Evolutionary conservation across 2,329 filamentous ascomycete species (phyloP), one percentile per base, ranked within the genome.

Genomic region (Alternaria infectoria): DNA sequence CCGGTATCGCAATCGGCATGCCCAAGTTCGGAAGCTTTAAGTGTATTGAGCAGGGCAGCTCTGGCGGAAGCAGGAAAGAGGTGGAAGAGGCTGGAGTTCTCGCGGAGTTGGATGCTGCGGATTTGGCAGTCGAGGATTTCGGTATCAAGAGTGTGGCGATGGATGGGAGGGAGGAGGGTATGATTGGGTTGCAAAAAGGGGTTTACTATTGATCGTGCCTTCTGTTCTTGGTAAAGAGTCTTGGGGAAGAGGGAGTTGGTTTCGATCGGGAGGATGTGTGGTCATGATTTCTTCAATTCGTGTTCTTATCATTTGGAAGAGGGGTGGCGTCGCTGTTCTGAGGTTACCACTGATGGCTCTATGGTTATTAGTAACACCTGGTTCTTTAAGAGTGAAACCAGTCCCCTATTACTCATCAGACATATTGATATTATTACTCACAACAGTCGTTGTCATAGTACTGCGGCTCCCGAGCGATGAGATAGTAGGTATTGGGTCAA

Each of bases 111-210:
- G 51, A 75, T 15, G 70, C 73, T 13, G 73, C 70, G 9, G 74
- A 75, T 15, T 66, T 73, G 10, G 74, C 70, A 3, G 69, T 75
- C 54, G 28, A 57, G 59, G 68, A 73, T 28, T 58, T 62, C 9
- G 59, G 70, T 51, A 65, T 68, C 11, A 56, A 77, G 49, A 40
- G 67, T 57, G 61, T 68, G 5, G 61, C 70, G 52, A 55, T 74
- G 12, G 56, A 65, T 25, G 61, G 62, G 15, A 77, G 77, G 69
- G 72, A 75, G 61, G 57, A 76, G 17, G 76, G 76, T 0, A 54
- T 79, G 68, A 78, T 79, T 57, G 76, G 75, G 21, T 58, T 77
- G 64, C 71, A 75, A 62, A 77, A 78, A 58, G 63, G 64, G 12
- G 54, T 69, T 47, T 77, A 76, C 47, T 75, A 77, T 51, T 76